phyloP scores from a whole-genome alignment of 345 rosid species.

The Kernera saxatilis region DNA sequence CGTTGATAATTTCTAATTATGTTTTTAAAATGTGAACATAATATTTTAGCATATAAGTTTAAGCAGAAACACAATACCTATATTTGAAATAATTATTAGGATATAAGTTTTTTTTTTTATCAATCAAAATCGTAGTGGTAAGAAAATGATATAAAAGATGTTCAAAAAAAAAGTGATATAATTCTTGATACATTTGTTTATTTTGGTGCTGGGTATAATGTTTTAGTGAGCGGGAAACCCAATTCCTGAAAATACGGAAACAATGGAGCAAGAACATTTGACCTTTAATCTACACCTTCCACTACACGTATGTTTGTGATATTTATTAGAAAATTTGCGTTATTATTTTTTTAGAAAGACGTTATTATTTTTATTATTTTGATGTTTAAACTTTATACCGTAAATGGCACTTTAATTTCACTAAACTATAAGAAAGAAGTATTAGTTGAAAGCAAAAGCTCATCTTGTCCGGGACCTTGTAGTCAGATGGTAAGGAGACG shows the following conservation, averaged over 20 bases:
- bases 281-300: slow-evolving; percentile 4
- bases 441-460: slow-evolving; percentile 18
- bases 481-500: too few species aligned
- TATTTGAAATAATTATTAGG: not conserved
- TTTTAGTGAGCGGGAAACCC: slow-evolving; percentile 23
- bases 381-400: not conserved
- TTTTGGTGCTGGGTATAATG: slow-evolving; percentile 1
- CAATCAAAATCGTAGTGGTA: not conserved
- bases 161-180: too few species aligned
- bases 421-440: not conserved
- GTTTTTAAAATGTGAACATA: not conserved
- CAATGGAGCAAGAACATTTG: slow-evolving; percentile 12
- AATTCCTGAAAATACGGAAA: slow-evolving; percentile 18
- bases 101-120: not conserved
- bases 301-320: slow-evolving; percentile 1
- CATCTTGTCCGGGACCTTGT: too few species aligned
- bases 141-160: not conserved
- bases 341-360: not conserved
- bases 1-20: not conserved
- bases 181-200: not conserved
- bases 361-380: too few species aligned
- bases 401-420: not conserved
- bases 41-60: not conserved
- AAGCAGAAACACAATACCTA: not conserved
- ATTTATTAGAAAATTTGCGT: not conserved